Conservation (phyloP, 2,329 filamentous ascomycete genomes). For the Aspergillus latus region DNA sequence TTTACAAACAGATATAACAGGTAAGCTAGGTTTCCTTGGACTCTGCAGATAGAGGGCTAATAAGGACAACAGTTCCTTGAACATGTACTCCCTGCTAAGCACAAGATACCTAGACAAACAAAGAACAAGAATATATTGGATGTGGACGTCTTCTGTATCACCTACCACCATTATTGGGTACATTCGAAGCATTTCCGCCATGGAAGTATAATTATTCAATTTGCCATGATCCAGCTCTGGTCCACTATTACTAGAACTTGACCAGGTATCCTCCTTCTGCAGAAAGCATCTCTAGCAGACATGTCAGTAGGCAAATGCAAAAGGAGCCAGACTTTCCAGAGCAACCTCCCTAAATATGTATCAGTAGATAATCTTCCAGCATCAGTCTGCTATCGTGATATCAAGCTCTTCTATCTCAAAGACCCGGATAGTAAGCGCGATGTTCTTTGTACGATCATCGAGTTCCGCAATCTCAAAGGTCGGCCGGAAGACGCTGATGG, state of each 20-base stretch:
- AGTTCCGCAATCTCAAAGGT: conserved; percentile 31
- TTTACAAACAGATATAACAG: conserved; percentile 25
- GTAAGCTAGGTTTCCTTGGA: conserved; percentile 18
- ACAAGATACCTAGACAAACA: conserved; percentile 17
- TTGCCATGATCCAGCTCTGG: conserved; percentile 24
- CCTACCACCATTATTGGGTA: conserved; percentile 27
- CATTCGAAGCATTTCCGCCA: conserved; percentile 25
- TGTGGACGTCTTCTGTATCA: conserved; percentile 23
- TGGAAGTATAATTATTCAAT: conserved; percentile 24
- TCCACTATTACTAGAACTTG: conserved; percentile 23
- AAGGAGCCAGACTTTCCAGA: conserved; percentile 17
- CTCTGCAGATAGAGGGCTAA: not conserved
- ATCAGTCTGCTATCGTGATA: conserved; percentile 26
- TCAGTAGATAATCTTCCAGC: conserved; percentile 22
- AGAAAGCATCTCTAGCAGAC: conserved; percentile 15
- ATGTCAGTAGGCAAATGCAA: conserved; percentile 18
- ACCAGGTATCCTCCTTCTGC: conserved; percentile 24
- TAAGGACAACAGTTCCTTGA: conserved; percentile 25
- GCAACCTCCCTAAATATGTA: conserved; percentile 26
- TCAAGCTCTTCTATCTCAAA: conserved; percentile 27
- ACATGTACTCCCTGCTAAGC: conserved; percentile 19
- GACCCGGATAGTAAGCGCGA: conserved; percentile 25
- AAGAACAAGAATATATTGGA: conserved; percentile 27
- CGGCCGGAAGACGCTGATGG: conserved; percentile 26
- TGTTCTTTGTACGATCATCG: conserved; percentile 28